A percentile compares a stretch with the other conserved stretches of the same genome.
These are phyloP conservation scores for Nematodospora valgi DNA, from an alignment of 805 yeast species.

Conservation along the genomic window DNA sequence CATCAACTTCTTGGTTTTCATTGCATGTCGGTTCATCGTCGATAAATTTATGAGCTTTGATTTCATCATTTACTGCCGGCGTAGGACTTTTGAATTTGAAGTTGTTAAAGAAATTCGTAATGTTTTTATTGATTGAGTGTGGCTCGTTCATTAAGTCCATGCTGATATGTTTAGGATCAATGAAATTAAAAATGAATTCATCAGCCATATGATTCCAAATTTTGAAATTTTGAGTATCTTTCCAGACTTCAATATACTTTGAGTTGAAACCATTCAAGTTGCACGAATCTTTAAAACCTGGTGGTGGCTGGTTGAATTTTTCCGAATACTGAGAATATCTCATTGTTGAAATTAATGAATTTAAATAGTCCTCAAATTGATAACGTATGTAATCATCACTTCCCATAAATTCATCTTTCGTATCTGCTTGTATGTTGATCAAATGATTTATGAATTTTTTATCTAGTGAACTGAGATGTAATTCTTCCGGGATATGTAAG, in stretches of 20 bases:
- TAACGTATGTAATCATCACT: conserved; percentile 81
- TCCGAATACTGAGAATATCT: conserved; percentile 62
- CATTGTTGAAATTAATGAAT: conserved; percentile 68
- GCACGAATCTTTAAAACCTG: conserved; percentile 34
- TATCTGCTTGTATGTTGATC: conserved; percentile 21
- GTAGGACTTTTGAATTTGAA: conserved; percentile 14
- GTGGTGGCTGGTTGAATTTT: conserved; percentile 35
- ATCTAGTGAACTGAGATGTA: conserved; percentile 47
- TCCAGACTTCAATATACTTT: conserved; percentile 34
- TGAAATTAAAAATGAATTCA: conserved; percentile 43
- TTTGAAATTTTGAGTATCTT: conserved; percentile 28
- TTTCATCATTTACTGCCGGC: conserved; percentile 13
- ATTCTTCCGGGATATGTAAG: conserved; percentile 22
- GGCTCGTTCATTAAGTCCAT: conserved; percentile 5
- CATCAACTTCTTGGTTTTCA: neutral
- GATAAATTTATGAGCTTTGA: conserved; percentile 21
- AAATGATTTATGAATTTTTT: conserved; percentile 70
- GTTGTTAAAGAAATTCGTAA: conserved; percentile 24
- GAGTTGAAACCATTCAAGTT: conserved; percentile 27
- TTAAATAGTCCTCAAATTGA: conserved; percentile 86
- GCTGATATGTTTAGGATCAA: conserved; percentile 37
- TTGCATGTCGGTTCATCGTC: conserved; percentile 6
- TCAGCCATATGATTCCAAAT: conserved; percentile 42
- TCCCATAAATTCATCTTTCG: conserved; percentile 32
- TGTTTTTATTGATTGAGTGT: conserved; percentile 8